phyloP scores from a whole-genome alignment of 768 basidiomycete species.

The Strobilomyces confusus region DNA sequence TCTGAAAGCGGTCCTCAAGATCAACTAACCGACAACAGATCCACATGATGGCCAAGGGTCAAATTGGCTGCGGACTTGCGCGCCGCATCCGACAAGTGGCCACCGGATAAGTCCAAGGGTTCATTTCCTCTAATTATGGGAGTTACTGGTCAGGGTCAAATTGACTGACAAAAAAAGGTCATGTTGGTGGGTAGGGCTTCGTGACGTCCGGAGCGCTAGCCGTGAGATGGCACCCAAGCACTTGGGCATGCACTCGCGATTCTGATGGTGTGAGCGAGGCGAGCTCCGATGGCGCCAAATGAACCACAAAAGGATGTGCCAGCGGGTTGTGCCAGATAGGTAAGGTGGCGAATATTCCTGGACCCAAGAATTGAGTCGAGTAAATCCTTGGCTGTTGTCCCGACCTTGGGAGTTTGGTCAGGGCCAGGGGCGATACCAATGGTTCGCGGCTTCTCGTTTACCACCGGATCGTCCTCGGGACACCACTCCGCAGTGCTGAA shows the following conservation, averaged over 20 bases:
- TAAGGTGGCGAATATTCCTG: background rate
- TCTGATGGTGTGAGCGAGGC: slow-evolving; percentile 20
- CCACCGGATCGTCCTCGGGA: slow-evolving; percentile 28
- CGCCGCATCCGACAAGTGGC: no score
- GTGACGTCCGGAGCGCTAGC: slow-evolving; percentile 2
- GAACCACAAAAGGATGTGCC: slow-evolving; percentile 26
- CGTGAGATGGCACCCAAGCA: slow-evolving; percentile 20
- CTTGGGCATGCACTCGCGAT: slow-evolving; percentile 15
- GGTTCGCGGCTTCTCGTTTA: slow-evolving; percentile 25
- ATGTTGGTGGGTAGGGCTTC: background rate
- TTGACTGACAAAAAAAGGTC: background rate
- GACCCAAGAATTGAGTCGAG: slow-evolving; percentile 27
- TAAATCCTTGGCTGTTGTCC: slow-evolving; percentile 25
- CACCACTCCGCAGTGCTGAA: slow-evolving; percentile 24
- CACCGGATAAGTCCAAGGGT: no score
- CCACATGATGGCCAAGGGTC: background rate
- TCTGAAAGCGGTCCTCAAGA: background rate
- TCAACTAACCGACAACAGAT: background rate
- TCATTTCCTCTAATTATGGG: no score
- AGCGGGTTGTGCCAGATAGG: slow-evolving; percentile 6
- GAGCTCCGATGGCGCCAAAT: slow-evolving; percentile 22
- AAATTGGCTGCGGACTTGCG: no score
- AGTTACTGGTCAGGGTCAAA: no score
- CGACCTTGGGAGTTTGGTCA: slow-evolving; percentile 4
- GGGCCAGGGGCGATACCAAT: slow-evolving; percentile 30